Conservation (phyloP, 148 eudicot species). For the Silene conica region DNA sequence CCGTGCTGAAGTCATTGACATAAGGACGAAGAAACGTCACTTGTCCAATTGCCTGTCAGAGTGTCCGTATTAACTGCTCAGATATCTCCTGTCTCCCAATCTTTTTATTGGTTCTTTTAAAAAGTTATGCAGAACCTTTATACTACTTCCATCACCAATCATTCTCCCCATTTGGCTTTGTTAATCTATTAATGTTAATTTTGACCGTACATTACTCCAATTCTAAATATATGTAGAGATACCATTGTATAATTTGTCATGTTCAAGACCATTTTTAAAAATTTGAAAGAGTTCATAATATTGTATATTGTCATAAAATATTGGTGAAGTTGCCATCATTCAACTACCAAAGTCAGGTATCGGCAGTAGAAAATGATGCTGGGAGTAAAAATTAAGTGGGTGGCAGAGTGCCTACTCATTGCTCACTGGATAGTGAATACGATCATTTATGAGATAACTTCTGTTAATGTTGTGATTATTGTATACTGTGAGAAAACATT, state of each 20-base stretch:
- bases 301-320: not conserved
- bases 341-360: not conserved
- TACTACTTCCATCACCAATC: no score
- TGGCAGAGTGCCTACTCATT: not conserved
- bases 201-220: no score
- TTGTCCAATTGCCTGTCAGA: slow-evolving; percentile 94
- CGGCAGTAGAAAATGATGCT: not conserved
- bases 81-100: not conserved
- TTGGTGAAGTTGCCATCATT: not conserved
- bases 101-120: not conserved
- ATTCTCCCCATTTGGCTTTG: no score
- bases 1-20: slow-evolving; percentile 80
- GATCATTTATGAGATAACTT: not conserved
- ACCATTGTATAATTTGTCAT: not conserved
- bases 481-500: not conserved
- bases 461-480: not conserved
- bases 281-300: not conserved
- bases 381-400: not conserved
- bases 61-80: slow-evolving; percentile 9
- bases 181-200: no score
- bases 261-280: not conserved
- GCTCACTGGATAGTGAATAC: not conserved
- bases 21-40: slow-evolving; percentile 93
- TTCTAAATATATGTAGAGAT: no score
- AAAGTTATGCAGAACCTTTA: not conserved